A percentile compares a stretch with the other conserved stretches of the same genome.
Evolutionary conservation across 2,329 filamentous ascomycete genomes (phyloP).

Genomic region (Coniochaeta ligniaria): DNA sequence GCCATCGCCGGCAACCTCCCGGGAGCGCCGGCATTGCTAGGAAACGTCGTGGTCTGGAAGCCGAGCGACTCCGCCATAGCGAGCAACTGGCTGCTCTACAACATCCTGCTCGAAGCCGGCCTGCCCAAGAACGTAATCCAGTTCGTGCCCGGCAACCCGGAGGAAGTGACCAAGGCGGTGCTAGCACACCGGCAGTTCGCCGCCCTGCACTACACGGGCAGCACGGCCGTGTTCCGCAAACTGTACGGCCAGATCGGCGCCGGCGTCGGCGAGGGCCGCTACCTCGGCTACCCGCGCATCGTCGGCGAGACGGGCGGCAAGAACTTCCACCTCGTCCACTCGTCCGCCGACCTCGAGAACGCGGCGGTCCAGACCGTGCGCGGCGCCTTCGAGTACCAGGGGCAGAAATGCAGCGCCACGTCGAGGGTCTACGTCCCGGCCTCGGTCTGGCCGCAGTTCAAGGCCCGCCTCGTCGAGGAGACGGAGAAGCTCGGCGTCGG

Average conservation of each 20-base stretch:
- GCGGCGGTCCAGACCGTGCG: constrained; percentile 38
- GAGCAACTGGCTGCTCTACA: constrained; percentile 86
- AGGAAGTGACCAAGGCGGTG: constrained; percentile 71
- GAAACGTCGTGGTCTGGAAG: constrained; percentile 96
- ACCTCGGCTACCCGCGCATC: constrained; percentile 61
- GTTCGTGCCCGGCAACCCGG: constrained; percentile 84
- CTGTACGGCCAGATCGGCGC: constrained; percentile 81
- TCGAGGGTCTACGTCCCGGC: constrained; percentile 49
- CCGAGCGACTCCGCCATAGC: constrained; percentile 83
- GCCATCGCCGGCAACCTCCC: constrained; percentile 86
- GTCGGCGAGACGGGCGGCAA: constrained; percentile 46
- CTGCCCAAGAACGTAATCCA: constrained; percentile 86
- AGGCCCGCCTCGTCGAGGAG: constrained; percentile 28
- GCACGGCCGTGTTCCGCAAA: constrained; percentile 82
- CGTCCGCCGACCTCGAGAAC: constrained; percentile 36
- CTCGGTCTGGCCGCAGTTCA: constrained; percentile 31
- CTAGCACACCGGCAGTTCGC: constrained; percentile 75
- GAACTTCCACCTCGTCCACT: constrained; percentile 44
- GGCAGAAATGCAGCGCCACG: constrained; percentile 44
- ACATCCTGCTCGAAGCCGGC: constrained; percentile 86
- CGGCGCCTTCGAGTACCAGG: constrained; percentile 42
- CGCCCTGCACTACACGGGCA: constrained; percentile 91
- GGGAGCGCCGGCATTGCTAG: constrained; percentile 76
- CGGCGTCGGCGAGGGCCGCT: constrained; percentile 74
- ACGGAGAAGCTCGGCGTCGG: constrained; percentile 23